Percentiles rank a stretch among this genome's conserved stretches.
These are phyloP conservation scores for Ceratocystis eucalypticola DNA, from an alignment of 2,329 filamentous ascomycete species.

Conservation along the genomic window DNA sequence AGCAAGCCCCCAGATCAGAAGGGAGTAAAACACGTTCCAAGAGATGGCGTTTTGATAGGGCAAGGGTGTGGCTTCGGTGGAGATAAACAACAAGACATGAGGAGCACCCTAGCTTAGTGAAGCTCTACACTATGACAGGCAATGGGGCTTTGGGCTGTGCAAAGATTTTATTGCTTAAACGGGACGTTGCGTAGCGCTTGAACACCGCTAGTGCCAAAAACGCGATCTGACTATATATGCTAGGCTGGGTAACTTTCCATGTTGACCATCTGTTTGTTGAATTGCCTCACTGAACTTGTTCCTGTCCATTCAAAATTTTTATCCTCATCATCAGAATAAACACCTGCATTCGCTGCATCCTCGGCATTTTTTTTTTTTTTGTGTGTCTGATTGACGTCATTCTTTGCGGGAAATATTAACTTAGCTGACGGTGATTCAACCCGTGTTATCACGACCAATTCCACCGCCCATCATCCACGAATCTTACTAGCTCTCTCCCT, in stretches of 20 bases:
- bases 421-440: neutral
- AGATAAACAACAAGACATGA: too few relatives aligned
- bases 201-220: slow-evolving; percentile 6
- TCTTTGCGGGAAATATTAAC: neutral
- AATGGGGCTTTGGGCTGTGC: neutral
- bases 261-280: neutral
- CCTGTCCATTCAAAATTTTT: neutral
- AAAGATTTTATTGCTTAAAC: slow-evolving; percentile 4
- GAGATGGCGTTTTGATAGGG: slow-evolving; percentile 13
- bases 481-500: neutral
- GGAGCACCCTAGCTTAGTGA: neutral
- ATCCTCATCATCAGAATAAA: neutral
- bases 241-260: neutral
- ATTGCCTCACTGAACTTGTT: neutral
- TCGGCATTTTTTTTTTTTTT: neutral
- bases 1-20: neutral
- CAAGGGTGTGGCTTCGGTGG: slow-evolving; percentile 3
- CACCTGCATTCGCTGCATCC: neutral
- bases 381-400: neutral
- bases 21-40: slow-evolving; percentile 7
- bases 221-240: slow-evolving; percentile 7
- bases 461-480: neutral
- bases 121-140: neutral
- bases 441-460: neutral
- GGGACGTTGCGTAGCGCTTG: neutral